Evolutionary conservation across 208 protist genomes (phyloP).

Genomic region (Sergeia podlipaevii): DNA sequence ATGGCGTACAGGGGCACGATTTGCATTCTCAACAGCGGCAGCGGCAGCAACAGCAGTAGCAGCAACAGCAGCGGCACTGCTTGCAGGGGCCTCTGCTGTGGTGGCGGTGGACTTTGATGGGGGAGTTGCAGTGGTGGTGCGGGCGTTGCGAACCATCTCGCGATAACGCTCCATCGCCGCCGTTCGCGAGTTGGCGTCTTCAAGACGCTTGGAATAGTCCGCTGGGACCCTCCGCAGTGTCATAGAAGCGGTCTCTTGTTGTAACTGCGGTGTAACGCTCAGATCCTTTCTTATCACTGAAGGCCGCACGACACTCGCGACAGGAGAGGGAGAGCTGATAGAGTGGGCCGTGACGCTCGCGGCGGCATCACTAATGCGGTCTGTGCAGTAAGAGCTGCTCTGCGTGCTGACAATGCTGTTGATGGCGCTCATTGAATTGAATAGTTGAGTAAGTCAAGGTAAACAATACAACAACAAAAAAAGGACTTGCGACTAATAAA

Average conservation of each 20-base stretch:
- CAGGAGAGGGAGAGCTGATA: not conserved
- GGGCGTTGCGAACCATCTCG: conserved; percentile 33
- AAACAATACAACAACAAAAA: not conserved
- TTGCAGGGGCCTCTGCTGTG: no score
- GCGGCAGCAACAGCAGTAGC: no score
- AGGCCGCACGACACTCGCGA: not conserved
- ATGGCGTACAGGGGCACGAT: no score
- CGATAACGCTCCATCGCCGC: conserved; percentile 59
- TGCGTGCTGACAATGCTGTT: conserved; percentile 29
- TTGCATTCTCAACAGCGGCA: no score
- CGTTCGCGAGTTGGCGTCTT: conserved; percentile 35
- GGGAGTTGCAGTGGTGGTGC: no score
- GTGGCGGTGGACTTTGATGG: no score
- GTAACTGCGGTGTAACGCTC: not conserved
- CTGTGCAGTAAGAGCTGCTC: conserved; percentile 26
- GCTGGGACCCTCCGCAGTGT: conserved; percentile 29
- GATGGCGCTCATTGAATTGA: not conserved
- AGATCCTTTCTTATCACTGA: not conserved
- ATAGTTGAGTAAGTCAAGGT: not conserved
- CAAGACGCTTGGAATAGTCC: conserved; percentile 52
- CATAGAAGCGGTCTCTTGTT: conserved; percentile 35
- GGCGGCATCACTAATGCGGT: not conserved
- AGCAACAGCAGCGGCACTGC: no score
- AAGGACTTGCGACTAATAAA: not conserved
- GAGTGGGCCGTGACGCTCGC: not conserved